Percentiles rank a stretch among this genome's conserved stretches.
phyloP scores from a whole-genome alignment of 352 stramenopile species.

The Phytopythium boreale region DNA sequence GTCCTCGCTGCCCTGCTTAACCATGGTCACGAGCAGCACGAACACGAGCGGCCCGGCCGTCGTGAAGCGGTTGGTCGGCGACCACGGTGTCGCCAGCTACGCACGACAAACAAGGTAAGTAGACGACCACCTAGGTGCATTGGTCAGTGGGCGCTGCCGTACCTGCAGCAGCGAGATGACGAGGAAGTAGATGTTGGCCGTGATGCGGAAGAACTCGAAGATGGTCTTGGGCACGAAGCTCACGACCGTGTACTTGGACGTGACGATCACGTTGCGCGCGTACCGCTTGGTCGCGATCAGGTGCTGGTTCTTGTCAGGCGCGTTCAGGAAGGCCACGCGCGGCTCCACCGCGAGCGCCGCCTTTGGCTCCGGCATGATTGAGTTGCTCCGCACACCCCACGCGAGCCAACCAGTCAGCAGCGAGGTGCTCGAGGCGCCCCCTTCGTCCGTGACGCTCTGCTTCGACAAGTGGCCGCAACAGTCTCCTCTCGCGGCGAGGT shows the following conservation, averaged over 20 bases:
- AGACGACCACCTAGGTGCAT: background rate
- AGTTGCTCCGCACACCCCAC: background rate
- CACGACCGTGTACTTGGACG: conserved; percentile 90
- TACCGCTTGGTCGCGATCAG: conserved; percentile 47
- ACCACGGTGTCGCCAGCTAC: conserved; percentile 61
- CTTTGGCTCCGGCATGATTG: conserved; percentile 3
- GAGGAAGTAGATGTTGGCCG: conserved; percentile 96
- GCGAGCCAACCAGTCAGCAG: background rate
- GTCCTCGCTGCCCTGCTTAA: conserved; percentile 74
- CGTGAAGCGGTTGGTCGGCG: conserved; percentile 68
- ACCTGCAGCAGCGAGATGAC: conserved; percentile 89
- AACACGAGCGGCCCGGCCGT: conserved; percentile 68
- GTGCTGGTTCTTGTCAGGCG: conserved; percentile 47
- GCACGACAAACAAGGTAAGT: too few species aligned
- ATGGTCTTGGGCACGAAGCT: conserved; percentile 93
- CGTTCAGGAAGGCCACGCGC: conserved; percentile 54
- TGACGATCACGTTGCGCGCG: conserved; percentile 80
- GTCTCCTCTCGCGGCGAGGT: background rate
- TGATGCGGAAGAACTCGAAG: conserved; percentile 92
- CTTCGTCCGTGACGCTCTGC: background rate
- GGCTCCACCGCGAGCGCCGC: conserved; percentile 20
- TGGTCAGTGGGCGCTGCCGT: background rate
- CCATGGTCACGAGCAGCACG: conserved; percentile 70
- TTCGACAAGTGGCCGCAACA: too few species aligned
- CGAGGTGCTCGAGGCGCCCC: background rate